Evolutionary conservation across 2,329 filamentous ascomycete species (phyloP).

Genomic region (Colletotrichum higginsianum): DNA sequence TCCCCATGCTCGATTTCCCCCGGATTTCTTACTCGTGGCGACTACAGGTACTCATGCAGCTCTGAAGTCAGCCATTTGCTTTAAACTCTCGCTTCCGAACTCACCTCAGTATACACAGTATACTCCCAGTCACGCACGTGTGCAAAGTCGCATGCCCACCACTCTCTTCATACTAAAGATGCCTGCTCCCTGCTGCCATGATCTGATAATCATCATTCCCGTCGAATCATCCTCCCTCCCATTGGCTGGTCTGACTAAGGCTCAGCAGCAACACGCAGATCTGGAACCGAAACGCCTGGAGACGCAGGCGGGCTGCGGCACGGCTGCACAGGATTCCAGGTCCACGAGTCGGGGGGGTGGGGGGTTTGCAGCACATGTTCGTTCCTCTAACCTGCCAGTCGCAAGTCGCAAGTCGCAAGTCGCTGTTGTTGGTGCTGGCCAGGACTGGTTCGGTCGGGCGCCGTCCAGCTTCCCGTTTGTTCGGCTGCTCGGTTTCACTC

Average conservation of each 20-base stretch:
- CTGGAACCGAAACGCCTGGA: constrained; percentile 27
- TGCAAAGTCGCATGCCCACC: background rate
- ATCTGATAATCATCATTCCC: constrained; percentile 30
- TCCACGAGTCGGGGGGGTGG: background rate
- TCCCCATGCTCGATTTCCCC: background rate
- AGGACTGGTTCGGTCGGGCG: constrained; percentile 4
- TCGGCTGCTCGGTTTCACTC: constrained; percentile 13
- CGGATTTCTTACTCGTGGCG: constrained; percentile 13
- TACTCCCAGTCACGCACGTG: no score
- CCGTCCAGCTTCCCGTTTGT: constrained; percentile 25
- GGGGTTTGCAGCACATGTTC: constrained; percentile 13
- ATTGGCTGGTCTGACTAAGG: constrained; percentile 29
- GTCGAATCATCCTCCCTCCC: constrained; percentile 8
- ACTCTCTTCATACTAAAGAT: background rate
- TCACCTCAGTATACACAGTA: background rate
- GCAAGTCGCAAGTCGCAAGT: constrained; percentile 4
- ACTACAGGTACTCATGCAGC: background rate
- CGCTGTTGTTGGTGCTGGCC: background rate
- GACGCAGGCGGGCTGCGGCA: constrained; percentile 23
- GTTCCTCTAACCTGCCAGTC: background rate
- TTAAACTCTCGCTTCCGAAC: background rate
- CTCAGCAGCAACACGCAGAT: constrained; percentile 22
- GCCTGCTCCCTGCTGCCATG: constrained; percentile 30
- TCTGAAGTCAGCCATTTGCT: background rate
- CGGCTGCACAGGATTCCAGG: constrained; percentile 23